Evolutionary conservation across 2,329 filamentous ascomycete genomes (phyloP), one percentile per base, ranked within the genome.

Genomic region (Esteya vermicola): DNA sequence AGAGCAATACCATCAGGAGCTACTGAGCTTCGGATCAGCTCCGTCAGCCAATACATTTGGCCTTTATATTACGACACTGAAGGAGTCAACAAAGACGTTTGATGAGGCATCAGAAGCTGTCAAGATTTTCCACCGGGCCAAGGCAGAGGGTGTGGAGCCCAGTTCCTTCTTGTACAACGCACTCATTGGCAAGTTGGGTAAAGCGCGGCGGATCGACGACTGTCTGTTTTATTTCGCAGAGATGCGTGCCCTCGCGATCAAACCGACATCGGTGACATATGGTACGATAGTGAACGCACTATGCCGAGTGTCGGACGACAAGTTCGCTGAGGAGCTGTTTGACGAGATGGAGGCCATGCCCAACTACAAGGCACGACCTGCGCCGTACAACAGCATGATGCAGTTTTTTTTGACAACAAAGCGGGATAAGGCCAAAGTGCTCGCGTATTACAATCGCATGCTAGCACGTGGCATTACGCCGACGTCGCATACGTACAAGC

Each of bases 371-470:
- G 85, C 91, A 31, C 81, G 91, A 9, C 88, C 91, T 21, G 91
- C 91, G 20, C 91, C 91, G 1, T 98, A 98, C 70, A 95, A 98
- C 68, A 93, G 85, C 61, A 83, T 98, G 78, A 98, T 98, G 77
- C 91, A 98, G 58, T 96, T 94, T 65, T 98, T 96, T 74, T 69
- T 96, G 50, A 93, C 85, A 42, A 96, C 89, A 41, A 96, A 96
- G 74, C 85, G 86, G 39, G 89, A 98, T 59, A 89, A 91, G 63
- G 65, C 70, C 58, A 96, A 96, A 75, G 89, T 95, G 6, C 70
- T 98, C 20, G 72, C 79, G 25, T 98, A 96, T 69, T 96, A 93
- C 56, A 81, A 93, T 60, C 84, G 89, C 46, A 96, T 98, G 91
- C 77, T 81, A 57, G 70, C 75, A 19, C 84, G 81, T 64, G 77